A percentile compares a stretch with the other conserved stretches of the same genome.
Evolutionary conservation across 495 filamentous ascomycete genomes (phyloP).

Genomic region (Trichoderma gamsii): DNA sequence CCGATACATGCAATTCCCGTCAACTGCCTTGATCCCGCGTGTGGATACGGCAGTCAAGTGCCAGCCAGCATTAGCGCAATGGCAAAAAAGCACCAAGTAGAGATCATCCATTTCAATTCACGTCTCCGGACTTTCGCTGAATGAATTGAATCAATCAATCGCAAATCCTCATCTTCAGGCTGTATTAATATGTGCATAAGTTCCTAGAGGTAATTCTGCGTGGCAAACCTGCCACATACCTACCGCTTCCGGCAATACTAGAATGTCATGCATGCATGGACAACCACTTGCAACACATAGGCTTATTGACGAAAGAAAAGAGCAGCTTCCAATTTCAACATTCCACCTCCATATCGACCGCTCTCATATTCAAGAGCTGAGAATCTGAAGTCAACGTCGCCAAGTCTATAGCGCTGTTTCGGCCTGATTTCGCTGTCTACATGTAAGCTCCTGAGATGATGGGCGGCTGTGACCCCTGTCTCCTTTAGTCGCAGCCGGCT

Average conservation of each 20-base stretch:
- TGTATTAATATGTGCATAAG: background rate
- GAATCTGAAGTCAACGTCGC: background rate
- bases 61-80: constrained; percentile 16
- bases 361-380: background rate
- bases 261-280: background rate
- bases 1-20: background rate
- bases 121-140: too few relatives aligned
- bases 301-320: background rate
- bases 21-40: background rate
- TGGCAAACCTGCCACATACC: background rate
- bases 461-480: too few relatives aligned
- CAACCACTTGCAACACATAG: too few relatives aligned
- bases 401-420: background rate
- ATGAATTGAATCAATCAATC: background rate
- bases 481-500: too few relatives aligned
- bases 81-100: background rate
- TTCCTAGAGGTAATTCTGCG: too few relatives aligned
- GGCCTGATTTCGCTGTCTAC: background rate
- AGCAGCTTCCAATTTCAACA: background rate
- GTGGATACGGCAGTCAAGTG: background rate
- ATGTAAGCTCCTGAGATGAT: too few relatives aligned
- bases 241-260: background rate
- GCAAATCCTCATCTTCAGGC: background rate
- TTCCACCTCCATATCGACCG: background rate
- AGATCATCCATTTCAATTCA: too few relatives aligned